Evolutionary conservation across 2,329 filamentous ascomycete genomes (phyloP).

Genomic region (Calonectria pseudoturangicola): DNA sequence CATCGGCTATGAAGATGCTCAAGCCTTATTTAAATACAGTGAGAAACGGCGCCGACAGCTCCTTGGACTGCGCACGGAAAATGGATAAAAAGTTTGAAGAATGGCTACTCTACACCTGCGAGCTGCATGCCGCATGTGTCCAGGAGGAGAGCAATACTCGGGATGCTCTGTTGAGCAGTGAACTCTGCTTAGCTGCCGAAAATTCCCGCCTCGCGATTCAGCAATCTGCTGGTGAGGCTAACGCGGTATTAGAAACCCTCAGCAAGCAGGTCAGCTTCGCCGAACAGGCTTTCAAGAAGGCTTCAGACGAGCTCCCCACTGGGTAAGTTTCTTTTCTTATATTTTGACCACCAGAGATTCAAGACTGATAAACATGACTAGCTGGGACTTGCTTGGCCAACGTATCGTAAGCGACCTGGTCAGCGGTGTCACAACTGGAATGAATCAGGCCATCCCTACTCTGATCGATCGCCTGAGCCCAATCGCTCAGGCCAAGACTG

Average conservation of each 20-base stretch:
- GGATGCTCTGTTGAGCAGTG: neutral
- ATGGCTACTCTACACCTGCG: no score
- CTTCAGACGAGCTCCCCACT: neutral
- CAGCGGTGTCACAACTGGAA: neutral
- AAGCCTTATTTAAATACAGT: neutral
- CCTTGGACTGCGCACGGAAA: no score
- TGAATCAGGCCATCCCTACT: neutral
- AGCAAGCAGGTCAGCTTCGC: neutral
- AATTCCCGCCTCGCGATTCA: neutral
- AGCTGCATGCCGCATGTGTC: no score
- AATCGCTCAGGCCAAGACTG: neutral
- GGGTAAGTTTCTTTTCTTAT: neutral
- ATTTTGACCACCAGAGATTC: no score
- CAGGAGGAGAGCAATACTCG: neutral
- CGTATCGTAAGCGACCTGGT: neutral
- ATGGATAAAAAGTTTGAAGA: no score
- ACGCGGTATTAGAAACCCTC: neutral
- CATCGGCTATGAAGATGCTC: neutral
- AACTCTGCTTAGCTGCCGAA: neutral
- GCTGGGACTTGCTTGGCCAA: neutral
- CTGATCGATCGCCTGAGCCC: neutral
- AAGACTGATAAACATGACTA: neutral
- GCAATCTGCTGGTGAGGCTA: neutral
- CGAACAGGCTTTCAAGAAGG: slow-evolving; percentile 4
- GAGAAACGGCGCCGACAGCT: no score